Conservation (phyloP, 2,329 filamentous ascomycete species). For the Amphichorda felina region DNA sequence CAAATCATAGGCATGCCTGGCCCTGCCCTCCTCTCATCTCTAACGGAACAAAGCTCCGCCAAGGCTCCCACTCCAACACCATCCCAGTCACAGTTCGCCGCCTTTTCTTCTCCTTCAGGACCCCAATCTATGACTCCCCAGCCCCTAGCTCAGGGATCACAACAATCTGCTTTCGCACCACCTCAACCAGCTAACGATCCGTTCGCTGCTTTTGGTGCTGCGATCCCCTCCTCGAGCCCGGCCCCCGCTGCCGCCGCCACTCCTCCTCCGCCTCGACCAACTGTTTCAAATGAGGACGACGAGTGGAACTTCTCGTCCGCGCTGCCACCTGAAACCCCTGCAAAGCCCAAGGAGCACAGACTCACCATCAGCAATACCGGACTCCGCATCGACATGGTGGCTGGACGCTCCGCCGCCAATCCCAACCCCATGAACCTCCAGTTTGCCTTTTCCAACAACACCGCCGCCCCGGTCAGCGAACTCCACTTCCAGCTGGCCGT, state of each 20-base stretch:
- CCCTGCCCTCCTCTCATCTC: constrained; percentile 50
- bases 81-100: constrained; percentile 41
- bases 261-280: constrained; percentile 26
- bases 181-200: constrained; percentile 33
- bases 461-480: constrained; percentile 57
- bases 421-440: constrained; percentile 53
- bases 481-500: constrained; percentile 89
- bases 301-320: constrained; percentile 93
- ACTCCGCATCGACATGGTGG: constrained; percentile 63
- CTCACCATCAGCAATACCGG: constrained; percentile 57
- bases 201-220: constrained; percentile 34
- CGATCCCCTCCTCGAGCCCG: constrained; percentile 3
- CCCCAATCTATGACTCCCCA: constrained; percentile 44
- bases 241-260: constrained; percentile 24
- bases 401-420: constrained; percentile 43
- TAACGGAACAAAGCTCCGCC: constrained; percentile 49
- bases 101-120: constrained; percentile 38
- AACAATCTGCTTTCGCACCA: constrained; percentile 27
- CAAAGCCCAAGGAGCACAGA: constrained; percentile 50
- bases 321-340: constrained; percentile 49
- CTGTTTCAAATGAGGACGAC: constrained; percentile 54
- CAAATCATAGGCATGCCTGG: constrained; percentile 46
- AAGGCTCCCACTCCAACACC: constrained; percentile 30
- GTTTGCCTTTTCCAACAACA: constrained; percentile 77
- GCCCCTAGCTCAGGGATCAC: constrained; percentile 25